phyloP scores from a whole-genome alignment of 768 basidiomycete species.

The Termitomyces sp. region DNA sequence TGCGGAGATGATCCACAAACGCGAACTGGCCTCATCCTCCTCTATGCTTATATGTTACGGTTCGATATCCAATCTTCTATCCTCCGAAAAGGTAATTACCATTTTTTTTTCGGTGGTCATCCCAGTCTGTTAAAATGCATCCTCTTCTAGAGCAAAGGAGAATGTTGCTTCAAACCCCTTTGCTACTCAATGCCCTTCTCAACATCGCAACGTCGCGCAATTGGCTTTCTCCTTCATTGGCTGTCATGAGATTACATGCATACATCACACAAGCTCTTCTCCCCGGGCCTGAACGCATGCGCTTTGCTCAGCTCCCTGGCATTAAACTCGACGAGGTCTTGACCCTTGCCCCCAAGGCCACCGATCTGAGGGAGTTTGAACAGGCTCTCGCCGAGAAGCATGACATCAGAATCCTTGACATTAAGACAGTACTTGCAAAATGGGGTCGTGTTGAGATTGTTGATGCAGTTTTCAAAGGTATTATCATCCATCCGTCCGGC shows the following conservation, averaged over 20 bases:
- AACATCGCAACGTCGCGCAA: constrained; percentile 81
- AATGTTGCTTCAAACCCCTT: constrained; percentile 67
- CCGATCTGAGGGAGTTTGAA: constrained; percentile 42
- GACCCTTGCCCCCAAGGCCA: constrained; percentile 27
- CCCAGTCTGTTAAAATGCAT: not conserved
- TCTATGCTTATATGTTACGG: constrained; percentile 85
- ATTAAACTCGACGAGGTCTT: constrained; percentile 51
- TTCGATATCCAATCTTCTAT: constrained; percentile 45
- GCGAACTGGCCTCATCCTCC: constrained; percentile 59
- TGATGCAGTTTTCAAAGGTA: constrained; percentile 84
- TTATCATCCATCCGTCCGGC: constrained; percentile 8
- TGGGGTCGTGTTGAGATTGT: constrained; percentile 80
- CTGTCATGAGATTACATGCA: constrained; percentile 78
- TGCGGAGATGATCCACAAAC: constrained; percentile 33
- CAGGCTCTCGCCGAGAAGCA: constrained; percentile 44
- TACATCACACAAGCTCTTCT: constrained; percentile 80
- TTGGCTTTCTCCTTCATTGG: constrained; percentile 80
- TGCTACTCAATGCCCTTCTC: constrained; percentile 73
- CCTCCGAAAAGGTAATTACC: constrained; percentile 59
- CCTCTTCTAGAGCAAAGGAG: constrained; percentile 55
- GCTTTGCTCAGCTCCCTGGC: constrained; percentile 75
- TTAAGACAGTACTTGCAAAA: constrained; percentile 58
- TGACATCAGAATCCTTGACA: constrained; percentile 44
- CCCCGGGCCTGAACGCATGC: constrained; percentile 43
- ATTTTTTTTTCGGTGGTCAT: not conserved